Evolutionary conservation across 2,329 filamentous ascomycete species (phyloP), one percentile per base, ranked within the genome.

Genomic region (Apiospora kogelbergensis): DNA sequence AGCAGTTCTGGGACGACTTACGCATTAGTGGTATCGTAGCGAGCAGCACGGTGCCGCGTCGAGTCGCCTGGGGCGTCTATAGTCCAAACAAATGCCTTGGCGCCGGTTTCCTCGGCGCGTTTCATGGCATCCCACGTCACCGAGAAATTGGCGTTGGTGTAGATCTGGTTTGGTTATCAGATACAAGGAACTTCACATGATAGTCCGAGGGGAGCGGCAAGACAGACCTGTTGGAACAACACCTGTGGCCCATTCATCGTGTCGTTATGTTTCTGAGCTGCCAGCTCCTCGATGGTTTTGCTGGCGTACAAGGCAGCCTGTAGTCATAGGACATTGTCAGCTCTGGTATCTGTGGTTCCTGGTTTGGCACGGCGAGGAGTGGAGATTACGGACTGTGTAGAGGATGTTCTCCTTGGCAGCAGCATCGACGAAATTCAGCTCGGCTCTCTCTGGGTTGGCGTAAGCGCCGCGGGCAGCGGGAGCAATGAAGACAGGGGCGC

Each of bases 401-500:
- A 84, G 72, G 48, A 84, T 81, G 48, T 81, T 73, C 11, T 77
- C 80, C 6, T 74, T 74, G 6, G 76, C 81, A 9, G 83, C 81
- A 48, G 79, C 80, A 71, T 81, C 77, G 15, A 81, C 79, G 20
- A 85, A 75, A 33, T 81, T 82, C 26, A 78, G 69, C 73, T 84
- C 82, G 30, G 71, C 81, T 6, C 79, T 68, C 3, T 57, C 74
- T 0, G 73, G 71, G 67, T 83, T 74, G 1, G 77, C 81, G 65
- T 80, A 81, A 13, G 75, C 80, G 24, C 77, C 81, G 37, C 78
- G 77, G 46, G 80, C 78, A 7, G 78, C 78, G 1, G 82, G 82
- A 13, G 77, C 76, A 68, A 84, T 83, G 73, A 84, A 84, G 76
- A 84, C 81, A 0, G 82, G 82, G 0, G 78, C 80, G 0, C 78